Percentiles rank a stretch among this genome's conserved stretches.
phyloP scores from a whole-genome alignment of 1,284 basidiomycete species.

The Boletus mariae region DNA sequence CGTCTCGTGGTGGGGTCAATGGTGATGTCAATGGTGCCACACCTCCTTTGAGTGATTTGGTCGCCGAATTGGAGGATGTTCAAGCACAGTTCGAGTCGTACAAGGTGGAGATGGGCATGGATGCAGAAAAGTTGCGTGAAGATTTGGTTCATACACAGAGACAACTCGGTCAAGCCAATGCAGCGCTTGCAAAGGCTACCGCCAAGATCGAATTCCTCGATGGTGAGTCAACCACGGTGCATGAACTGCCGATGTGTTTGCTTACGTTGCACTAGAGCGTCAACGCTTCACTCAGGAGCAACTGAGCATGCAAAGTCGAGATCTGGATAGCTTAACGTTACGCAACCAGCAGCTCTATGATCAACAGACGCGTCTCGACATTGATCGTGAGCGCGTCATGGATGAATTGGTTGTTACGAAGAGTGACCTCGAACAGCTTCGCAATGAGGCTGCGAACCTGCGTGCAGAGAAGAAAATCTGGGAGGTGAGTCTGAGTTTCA shows the following conservation, averaged over 20 bases:
- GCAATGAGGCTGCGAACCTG: constrained; percentile 82
- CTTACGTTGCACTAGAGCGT: constrained; percentile 45
- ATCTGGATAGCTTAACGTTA: constrained; percentile 57
- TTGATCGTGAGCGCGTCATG: constrained; percentile 58
- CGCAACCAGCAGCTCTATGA: constrained; percentile 69
- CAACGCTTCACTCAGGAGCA: constrained; percentile 65
- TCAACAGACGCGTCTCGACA: constrained; percentile 63
- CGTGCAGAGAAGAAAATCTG: constrained; percentile 90
- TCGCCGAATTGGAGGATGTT: constrained; percentile 64
- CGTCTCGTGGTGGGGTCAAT: constrained; percentile 25
- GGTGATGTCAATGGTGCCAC: constrained; percentile 34
- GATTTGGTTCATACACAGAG: constrained; percentile 64
- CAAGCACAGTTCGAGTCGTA: constrained; percentile 76
- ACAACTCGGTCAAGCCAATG: constrained; percentile 63
- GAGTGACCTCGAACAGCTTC: constrained; percentile 63
- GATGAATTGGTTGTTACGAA: constrained; percentile 62
- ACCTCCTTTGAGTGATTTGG: constrained; percentile 31
- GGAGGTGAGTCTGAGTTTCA: constrained; percentile 56
- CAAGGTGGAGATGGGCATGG: constrained; percentile 73
- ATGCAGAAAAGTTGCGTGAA: constrained; percentile 67
- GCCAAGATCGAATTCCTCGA: constrained; percentile 73
- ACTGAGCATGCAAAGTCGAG: constrained; percentile 49
- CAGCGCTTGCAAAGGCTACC: constrained; percentile 74
- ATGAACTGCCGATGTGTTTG: background rate
- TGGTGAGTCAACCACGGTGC: constrained; percentile 43